Conservation (phyloP, 78 protist genomes). For the Dictyostelium purpureum region DNA sequence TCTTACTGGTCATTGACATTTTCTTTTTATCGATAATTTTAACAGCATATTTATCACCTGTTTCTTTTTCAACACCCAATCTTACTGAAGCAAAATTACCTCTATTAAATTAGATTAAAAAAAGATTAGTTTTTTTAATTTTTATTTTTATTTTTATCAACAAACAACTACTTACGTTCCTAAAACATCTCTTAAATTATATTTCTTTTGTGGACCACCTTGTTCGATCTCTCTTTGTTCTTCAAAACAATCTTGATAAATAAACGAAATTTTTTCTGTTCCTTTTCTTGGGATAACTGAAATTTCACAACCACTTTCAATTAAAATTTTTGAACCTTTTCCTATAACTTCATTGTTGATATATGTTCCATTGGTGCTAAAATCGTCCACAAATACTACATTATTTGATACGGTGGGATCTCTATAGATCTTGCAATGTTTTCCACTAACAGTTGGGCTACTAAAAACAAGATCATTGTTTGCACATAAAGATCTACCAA, state of each 20-base stretch:
- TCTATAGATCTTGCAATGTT: conserved; percentile 52
- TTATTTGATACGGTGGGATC: conserved; percentile 36
- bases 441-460: conserved; percentile 48
- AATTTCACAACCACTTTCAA: conserved; percentile 68
- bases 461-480: conserved; percentile 16
- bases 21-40: conserved; percentile 81
- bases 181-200: conserved; percentile 56
- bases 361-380: conserved; percentile 71
- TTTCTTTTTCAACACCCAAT: conserved; percentile 59
- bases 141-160: background rate
- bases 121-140: too few species aligned
- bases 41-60: conserved; percentile 76
- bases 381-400: conserved; percentile 62
- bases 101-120: too few species aligned
- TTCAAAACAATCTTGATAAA: conserved; percentile 66
- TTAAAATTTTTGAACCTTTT: conserved; percentile 54
- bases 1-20: conserved; percentile 71
- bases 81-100: conserved; percentile 81
- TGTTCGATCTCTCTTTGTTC: conserved; percentile 71
- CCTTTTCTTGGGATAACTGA: conserved; percentile 55
- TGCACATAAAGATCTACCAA: conserved; percentile 25
- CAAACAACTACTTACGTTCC: conserved; percentile 17
- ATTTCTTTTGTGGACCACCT: conserved; percentile 79
- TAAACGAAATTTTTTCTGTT: conserved; percentile 43
- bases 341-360: conserved; percentile 64